Evolutionary conservation across 2,329 filamentous ascomycete species (phyloP).

Genomic region (Samsoniella hepiali): DNA sequence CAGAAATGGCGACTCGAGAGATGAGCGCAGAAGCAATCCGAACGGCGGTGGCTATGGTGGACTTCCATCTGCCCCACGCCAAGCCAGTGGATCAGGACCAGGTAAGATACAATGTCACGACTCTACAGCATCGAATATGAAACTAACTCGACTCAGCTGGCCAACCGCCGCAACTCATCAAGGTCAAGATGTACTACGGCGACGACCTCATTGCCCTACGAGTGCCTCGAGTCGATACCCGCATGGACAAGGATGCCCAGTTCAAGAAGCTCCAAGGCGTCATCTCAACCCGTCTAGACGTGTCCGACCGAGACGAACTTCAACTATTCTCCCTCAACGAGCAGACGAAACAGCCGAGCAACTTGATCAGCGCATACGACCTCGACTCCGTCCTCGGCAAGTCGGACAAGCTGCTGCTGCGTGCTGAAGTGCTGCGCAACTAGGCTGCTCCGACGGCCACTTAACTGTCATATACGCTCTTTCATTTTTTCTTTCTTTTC

Average conservation of each 20-base stretch:
- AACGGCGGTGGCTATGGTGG: conserved; percentile 55
- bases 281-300: conserved; percentile 77
- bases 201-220: conserved; percentile 90
- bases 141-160: conserved; percentile 24
- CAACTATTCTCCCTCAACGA: conserved; percentile 86
- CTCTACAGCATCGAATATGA: conserved; percentile 49
- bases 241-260: conserved; percentile 56
- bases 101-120: conserved; percentile 28
- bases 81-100: conserved; percentile 35
- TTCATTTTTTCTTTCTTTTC: conserved; percentile 15
- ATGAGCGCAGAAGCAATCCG: conserved; percentile 63
- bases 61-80: conserved; percentile 48
- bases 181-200: conserved; percentile 93
- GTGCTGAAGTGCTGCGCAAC: conserved; percentile 48
- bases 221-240: conserved; percentile 55
- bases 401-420: conserved; percentile 84
- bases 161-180: conserved; percentile 54
- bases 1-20: conserved; percentile 57
- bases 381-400: conserved; percentile 75
- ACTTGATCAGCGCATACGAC: conserved; percentile 75
- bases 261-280: conserved; percentile 79
- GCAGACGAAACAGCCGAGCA: conserved; percentile 67
- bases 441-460: not conserved
- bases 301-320: conserved; percentile 65
- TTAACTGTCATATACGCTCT: not conserved